Percentiles rank a stretch among this genome's conserved stretches.
These are phyloP conservation scores for Trichoderma citrinoviride DNA, from an alignment of 2,329 filamentous ascomycete genomes.

Conservation along the genomic window DNA sequence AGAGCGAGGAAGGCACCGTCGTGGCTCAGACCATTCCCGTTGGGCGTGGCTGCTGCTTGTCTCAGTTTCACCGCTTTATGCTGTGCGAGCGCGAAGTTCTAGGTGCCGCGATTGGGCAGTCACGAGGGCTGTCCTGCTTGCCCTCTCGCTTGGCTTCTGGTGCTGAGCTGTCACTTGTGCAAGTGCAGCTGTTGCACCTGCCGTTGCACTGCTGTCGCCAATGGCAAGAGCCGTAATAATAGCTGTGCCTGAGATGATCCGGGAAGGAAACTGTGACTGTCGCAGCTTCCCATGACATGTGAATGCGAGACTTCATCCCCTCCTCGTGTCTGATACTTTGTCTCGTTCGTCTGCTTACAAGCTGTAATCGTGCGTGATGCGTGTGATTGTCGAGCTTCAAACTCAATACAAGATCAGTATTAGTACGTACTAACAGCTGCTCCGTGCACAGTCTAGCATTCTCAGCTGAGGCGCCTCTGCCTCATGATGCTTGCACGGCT, in stretches of 20 bases:
- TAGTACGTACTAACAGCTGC: too few relatives aligned
- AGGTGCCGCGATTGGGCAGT: background rate
- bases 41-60: background rate
- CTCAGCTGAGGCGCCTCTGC: constrained; percentile 1
- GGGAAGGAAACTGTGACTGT: background rate
- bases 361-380: background rate
- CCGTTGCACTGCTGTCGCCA: background rate
- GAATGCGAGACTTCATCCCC: background rate
- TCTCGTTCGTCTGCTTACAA: background rate
- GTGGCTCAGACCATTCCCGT: constrained; percentile 2
- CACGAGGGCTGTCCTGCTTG: background rate
- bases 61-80: constrained; percentile 15
- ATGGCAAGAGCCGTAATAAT: background rate
- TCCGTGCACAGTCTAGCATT: background rate
- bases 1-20: background rate
- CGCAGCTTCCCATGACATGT: background rate
- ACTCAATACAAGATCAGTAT: too few relatives aligned
- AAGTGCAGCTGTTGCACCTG: background rate
- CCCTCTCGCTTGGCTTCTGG: background rate
- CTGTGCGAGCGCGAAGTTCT: background rate
- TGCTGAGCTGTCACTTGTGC: background rate
- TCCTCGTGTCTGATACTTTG: background rate
- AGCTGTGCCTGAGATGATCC: background rate
- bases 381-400: background rate
- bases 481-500: constrained; percentile 4